Evolutionary conservation across 805 yeast genomes (phyloP), one percentile per base, ranked within the genome.

Genomic region (Osmozyma mogii): DNA sequence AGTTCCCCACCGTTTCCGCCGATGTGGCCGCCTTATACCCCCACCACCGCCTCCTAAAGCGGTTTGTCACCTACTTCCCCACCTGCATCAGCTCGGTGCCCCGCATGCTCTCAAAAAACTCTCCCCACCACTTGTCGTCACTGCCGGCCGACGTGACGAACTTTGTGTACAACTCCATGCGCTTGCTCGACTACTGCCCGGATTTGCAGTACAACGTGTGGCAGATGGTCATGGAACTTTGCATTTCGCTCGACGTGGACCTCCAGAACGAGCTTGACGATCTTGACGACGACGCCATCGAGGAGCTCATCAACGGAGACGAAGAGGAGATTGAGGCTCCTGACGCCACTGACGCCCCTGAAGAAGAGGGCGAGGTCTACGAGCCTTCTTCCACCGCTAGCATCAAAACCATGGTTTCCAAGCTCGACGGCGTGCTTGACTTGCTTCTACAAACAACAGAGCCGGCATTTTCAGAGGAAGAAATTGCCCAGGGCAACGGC

Each of bases 241-340:
- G 83, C 32, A 84, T 92, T 35, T 82, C 84, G 40, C 64, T 92
- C 27, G 98, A 89, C 55, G 96, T 88, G 4, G 97, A 87, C 53
- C 64, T 88, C 34, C 95, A 85, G 47, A 85, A 84, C 48, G 92
- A 82, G 44, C 58, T 84, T 34, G 95, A 87, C 44, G 95, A 84
- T 41, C 58, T 80, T 32, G 94, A 83, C 49, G 92, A 83, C 40
- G 69, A 62, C 20, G 61, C 58, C 32, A 81, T 74, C 32, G 75
- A 77, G 25, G 79, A 70, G 16, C 52, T 62, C 21, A 58, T 62
- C 12, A 57, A 58, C 34, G 66, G 61, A 4, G 54, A 47, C 9
- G 70, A 72, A 9, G 78, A 71, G 6, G 75, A 68, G 7, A 58
- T 49, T 8, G 35, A 28, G 7, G 55, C 48, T 3, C 52, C 45